A percentile compares a stretch with the other conserved stretches of the same genome.
These are phyloP conservation scores for Colletotrichum orchidophilum DNA, from an alignment of 2,329 filamentous ascomycete species.

Conservation along the genomic window DNA sequence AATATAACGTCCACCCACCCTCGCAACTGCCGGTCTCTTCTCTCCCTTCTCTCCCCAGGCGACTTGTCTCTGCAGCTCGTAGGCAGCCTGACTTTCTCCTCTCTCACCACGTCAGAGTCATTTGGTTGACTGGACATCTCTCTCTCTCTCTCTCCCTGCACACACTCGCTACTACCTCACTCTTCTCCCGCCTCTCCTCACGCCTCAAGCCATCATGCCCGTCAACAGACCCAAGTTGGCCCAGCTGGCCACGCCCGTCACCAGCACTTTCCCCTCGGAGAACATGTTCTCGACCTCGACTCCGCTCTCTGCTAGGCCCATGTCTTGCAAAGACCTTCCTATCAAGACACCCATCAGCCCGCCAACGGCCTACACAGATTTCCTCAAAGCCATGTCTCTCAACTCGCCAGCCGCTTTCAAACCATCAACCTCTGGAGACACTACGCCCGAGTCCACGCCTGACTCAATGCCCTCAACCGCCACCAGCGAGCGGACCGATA, in stretches of 20 bases:
- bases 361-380: conserved; percentile 89
- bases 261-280: conserved; percentile 69
- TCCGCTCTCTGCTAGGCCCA: conserved; percentile 64
- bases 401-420: conserved; percentile 72
- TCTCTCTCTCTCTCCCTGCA: conserved; percentile 5
- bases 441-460: conserved; percentile 52
- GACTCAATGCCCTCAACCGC: conserved; percentile 51
- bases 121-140: conserved; percentile 53
- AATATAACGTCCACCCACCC: conserved; percentile 46
- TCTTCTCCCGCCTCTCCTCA: conserved; percentile 21
- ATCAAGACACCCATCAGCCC: conserved; percentile 94
- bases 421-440: conserved; percentile 58
- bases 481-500: conserved; percentile 64
- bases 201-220: conserved; percentile 55
- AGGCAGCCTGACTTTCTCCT: conserved; percentile 41
- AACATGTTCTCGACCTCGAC: conserved; percentile 69
- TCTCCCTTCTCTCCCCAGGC: conserved; percentile 41
- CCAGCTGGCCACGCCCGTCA: conserved; percentile 70
- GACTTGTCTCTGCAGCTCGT: conserved; percentile 50
- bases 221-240: conserved; percentile 67
- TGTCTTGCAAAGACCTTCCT: conserved; percentile 51
- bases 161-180: conserved; percentile 31
- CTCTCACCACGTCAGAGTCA: conserved; percentile 53
- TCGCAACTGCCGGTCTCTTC: conserved; percentile 46
- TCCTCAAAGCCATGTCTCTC: conserved; percentile 84